Evolutionary conservation across 2,329 filamentous ascomycete genomes (phyloP).

Genomic region (Orbilia oligospora): DNA sequence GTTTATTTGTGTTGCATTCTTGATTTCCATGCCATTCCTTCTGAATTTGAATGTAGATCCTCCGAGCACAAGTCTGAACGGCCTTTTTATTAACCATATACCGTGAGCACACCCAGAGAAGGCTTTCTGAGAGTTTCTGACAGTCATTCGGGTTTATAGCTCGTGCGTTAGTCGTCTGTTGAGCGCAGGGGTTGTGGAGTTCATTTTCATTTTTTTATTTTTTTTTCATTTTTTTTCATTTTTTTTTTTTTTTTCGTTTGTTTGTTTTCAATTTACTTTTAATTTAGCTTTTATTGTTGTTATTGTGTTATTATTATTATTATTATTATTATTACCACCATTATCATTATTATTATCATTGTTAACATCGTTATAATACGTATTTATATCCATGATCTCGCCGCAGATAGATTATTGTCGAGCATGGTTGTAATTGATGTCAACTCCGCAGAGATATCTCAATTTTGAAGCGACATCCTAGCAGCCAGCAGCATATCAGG

Average conservation of each 20-base stretch:
- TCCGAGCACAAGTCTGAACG: not conserved
- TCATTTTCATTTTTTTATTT: conserved; percentile 7
- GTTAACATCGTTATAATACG: too few species aligned
- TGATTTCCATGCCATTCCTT: not conserved
- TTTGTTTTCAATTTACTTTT: not conserved
- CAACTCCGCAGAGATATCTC: not conserved
- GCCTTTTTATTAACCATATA: not conserved
- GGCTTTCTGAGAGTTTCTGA: not conserved
- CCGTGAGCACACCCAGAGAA: not conserved
- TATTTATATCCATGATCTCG: too few species aligned
- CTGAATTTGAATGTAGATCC: not conserved
- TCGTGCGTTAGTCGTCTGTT: conserved; percentile 7
- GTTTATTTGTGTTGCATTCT: not conserved
- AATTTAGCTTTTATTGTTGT: too few species aligned
- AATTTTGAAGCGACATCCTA: too few species aligned
- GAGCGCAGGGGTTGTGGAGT: conserved; percentile 34
- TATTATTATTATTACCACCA: too few species aligned
- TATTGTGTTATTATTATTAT: too few species aligned
- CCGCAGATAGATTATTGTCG: too few species aligned
- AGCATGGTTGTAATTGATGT: not conserved
- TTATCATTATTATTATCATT: too few species aligned
- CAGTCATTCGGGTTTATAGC: not conserved
- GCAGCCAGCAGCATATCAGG: too few species aligned
- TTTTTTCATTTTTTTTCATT: too few species aligned
- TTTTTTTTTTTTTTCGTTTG: too few species aligned